Percentiles rank a stretch among this genome's conserved stretches.
Evolutionary conservation across 495 filamentous ascomycete genomes (phyloP).

Genomic region (Hypoxylon fuscum): DNA sequence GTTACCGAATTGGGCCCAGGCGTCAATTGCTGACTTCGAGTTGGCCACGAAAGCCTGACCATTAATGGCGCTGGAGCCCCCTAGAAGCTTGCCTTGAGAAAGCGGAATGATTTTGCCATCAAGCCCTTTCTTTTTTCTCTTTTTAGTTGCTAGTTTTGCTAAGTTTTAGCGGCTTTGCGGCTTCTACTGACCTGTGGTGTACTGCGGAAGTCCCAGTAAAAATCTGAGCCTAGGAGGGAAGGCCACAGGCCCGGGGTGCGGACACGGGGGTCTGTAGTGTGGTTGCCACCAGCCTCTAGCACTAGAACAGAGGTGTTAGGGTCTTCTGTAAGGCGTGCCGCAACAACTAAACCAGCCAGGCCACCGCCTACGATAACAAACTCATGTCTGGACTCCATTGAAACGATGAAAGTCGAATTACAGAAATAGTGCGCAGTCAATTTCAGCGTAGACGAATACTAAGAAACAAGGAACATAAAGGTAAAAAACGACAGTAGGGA

Average conservation of each 20-base stretch:
- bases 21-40: slow-evolving; percentile 41
- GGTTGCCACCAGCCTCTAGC: not conserved
- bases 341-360: slow-evolving; percentile 57
- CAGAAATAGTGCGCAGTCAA: no score
- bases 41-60: slow-evolving; percentile 17
- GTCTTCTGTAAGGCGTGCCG: slow-evolving; percentile 57
- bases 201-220: not conserved
- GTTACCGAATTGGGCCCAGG: slow-evolving; percentile 53
- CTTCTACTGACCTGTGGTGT: not conserved
- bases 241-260: not conserved
- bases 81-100: slow-evolving; percentile 17
- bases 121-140: not conserved
- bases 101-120: not conserved
- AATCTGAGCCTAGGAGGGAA: not conserved
- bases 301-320: slow-evolving; percentile 35
- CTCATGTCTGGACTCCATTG: slow-evolving; percentile 30
- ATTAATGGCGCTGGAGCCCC: slow-evolving; percentile 36
- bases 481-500: no score
- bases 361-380: slow-evolving; percentile 62
- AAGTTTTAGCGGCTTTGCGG: not conserved
- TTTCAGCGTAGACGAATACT: no score
- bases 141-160: not conserved
- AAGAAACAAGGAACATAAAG: no score
- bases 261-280: not conserved
- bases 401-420: not conserved